These are phyloP conservation scores for Phellopilus nigrolimitatus DNA, from an alignment of 1,284 basidiomycete species.

Conservation along the genomic window DNA sequence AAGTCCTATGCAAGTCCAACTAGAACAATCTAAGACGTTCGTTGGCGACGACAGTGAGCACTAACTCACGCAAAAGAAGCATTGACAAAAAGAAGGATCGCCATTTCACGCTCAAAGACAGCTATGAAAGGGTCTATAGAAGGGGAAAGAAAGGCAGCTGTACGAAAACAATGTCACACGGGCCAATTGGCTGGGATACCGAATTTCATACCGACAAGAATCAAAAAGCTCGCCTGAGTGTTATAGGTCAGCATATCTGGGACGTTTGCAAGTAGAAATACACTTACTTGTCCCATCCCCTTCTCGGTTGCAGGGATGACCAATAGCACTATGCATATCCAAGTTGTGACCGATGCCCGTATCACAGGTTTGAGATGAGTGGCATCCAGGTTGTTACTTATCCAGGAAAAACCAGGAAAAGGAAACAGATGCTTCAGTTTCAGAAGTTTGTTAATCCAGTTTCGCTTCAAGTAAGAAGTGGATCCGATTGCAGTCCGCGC, in stretches of 20 bases:
- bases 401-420: slow-evolving; percentile 4
- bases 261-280: background rate
- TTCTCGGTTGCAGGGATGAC: slow-evolving; percentile 26
- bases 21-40: slow-evolving; percentile 24
- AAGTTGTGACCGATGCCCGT: slow-evolving; percentile 27
- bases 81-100: slow-evolving; percentile 27
- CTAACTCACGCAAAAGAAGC: slow-evolving; percentile 60
- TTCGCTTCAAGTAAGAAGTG: too few species aligned
- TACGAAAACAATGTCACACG: background rate
- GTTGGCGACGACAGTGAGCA: background rate
- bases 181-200: background rate
- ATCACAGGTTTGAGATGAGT: slow-evolving; percentile 28
- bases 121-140: slow-evolving; percentile 64
- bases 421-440: background rate
- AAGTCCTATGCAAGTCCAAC: slow-evolving; percentile 71
- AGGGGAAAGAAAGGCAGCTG: slow-evolving; percentile 64
- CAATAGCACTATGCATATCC: slow-evolving; percentile 29
- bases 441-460: background rate
- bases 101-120: slow-evolving; percentile 62
- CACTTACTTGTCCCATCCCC: slow-evolving; percentile 24
- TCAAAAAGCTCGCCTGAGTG: slow-evolving; percentile 26
- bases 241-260: background rate
- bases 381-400: slow-evolving; percentile 15
- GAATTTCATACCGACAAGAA: slow-evolving; percentile 28
- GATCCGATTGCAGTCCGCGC: background rate